Conservation (phyloP, 768 basidiomycete species). For the Mycena galericulata region DNA sequence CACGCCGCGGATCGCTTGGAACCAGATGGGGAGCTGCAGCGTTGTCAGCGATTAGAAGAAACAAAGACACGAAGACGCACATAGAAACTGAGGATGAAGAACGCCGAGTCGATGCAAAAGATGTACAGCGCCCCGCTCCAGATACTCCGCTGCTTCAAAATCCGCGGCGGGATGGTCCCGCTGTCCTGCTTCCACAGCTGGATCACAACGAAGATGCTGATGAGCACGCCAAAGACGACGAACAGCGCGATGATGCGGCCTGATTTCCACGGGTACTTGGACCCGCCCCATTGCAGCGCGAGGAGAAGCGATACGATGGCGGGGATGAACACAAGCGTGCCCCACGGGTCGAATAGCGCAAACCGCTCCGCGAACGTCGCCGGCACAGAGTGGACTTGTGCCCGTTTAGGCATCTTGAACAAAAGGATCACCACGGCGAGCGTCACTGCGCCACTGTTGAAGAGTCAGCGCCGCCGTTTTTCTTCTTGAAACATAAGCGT, state of each 20-base stretch:
- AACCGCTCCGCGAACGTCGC: conserved; percentile 16
- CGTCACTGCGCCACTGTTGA: conserved; percentile 23
- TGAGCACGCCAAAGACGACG: conserved; percentile 30
- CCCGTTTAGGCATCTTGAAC: conserved; percentile 32
- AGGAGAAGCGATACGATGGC: conserved; percentile 40
- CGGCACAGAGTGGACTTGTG: background rate
- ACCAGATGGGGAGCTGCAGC: conserved; percentile 22
- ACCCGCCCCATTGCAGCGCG: conserved; percentile 59
- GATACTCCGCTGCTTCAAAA: conserved; percentile 29
- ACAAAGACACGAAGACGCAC: too few relatives aligned
- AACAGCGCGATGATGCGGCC: conserved; percentile 23
- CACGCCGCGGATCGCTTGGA: conserved; percentile 52
- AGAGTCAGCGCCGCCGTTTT: too few relatives aligned
- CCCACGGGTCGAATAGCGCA: conserved; percentile 29
- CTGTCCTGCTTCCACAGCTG: conserved; percentile 26
- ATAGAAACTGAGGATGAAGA: conserved; percentile 27
- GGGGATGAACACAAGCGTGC: conserved; percentile 28
- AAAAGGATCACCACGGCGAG: conserved; percentile 32
- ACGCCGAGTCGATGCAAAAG: conserved; percentile 13
- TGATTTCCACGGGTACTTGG: conserved; percentile 55
- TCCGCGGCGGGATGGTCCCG: conserved; percentile 31
- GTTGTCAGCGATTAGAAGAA: too few relatives aligned
- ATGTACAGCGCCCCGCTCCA: conserved; percentile 12
- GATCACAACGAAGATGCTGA: conserved; percentile 28
- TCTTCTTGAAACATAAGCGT: conserved; percentile 5